Base-by-base conservation (phyloP, 345 rosid species). In the Eucalyptus camaldulensis region DNA sequence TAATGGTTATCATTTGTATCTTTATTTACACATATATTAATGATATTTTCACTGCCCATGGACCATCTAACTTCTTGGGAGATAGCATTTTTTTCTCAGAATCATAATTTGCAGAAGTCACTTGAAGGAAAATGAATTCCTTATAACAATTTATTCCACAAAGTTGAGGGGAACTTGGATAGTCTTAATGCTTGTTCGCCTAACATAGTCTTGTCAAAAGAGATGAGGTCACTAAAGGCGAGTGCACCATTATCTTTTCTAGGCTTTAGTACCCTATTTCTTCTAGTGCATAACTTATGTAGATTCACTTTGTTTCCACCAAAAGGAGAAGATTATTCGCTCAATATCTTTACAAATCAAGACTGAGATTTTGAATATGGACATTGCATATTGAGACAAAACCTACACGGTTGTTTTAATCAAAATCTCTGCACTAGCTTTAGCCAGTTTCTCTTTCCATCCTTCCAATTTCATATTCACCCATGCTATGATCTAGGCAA, bases 341-440 rank as follows among this genome's bases (percentile, higher is more conserved):
- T 12, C 67, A 25, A 60, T 58, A 58, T 5, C 67, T 60, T 60
- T 60, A 60, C 67, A 60, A 5, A 60, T 60, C 31, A 27, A 60
- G 67, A 60, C 5, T 22, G 11, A 9, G 60, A 22, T 56, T 56
- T 56, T 22, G 6, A 22, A 56, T 56, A 56, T 56, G 1, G 1
- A 22, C 1, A 60, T 27, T 27, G 15, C 67, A 60, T 60, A 11
- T 27, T 60, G 15, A 27, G 14, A 31, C 67, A 60, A 60, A 29
- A 27, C 2, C 67, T 3, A 29, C 16, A 27, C 15, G 0, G 0
- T 6, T 11, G 1, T 27, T 27, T 60, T 25, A 60, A 5, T 60
- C 7, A 25, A 27, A 60, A 11, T 60, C 67, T 60, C 15, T 8
- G 5, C n/a, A 60, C 13, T 11, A 27, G 67, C 31, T 60, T 27